Percentiles rank a stretch among this genome's conserved stretches.
Conservation (phyloP, 2,329 filamentous ascomycete genomes). For the Fusarium graminum region DNA sequence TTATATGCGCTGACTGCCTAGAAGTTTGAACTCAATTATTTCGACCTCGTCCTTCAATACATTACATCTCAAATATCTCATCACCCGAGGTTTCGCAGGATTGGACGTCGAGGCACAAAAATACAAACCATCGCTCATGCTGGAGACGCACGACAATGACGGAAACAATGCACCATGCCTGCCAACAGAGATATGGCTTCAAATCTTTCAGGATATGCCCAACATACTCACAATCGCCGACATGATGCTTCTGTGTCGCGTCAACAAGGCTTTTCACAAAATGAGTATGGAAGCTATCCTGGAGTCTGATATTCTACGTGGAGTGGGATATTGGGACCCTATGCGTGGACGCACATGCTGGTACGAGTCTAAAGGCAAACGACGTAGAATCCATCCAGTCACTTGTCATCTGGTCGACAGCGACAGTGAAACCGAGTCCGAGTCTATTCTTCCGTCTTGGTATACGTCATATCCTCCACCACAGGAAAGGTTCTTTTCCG, state of each 20-base stretch:
- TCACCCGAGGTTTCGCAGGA: no score
- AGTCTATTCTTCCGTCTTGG: not conserved
- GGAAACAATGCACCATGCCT: not conserved
- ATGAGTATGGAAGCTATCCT: not conserved
- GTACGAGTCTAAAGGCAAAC: not conserved
- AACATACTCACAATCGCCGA: not conserved
- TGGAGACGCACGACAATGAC: not conserved
- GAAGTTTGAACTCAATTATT: no score
- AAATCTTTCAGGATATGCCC: not conserved
- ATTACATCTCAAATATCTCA: no score
- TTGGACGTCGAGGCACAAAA: not conserved
- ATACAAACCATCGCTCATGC: not conserved
- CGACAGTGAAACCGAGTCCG: not conserved
- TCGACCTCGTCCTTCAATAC: no score
- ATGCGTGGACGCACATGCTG: not conserved
- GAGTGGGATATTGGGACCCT: conserved; percentile 4
- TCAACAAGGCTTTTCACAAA: not conserved
- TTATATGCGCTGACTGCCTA: no score
- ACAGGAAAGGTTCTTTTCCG: no score
- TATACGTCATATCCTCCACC: no score
- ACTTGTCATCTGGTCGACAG: not conserved
- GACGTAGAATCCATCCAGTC: not conserved
- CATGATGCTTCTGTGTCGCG: not conserved
- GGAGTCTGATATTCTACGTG: not conserved
- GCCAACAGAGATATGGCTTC: conserved; percentile 10